Percentiles rank a stretch among this genome's conserved stretches.
Conservation (phyloP, 495 filamentous ascomycete genomes). For the Podospora sp. region DNA sequence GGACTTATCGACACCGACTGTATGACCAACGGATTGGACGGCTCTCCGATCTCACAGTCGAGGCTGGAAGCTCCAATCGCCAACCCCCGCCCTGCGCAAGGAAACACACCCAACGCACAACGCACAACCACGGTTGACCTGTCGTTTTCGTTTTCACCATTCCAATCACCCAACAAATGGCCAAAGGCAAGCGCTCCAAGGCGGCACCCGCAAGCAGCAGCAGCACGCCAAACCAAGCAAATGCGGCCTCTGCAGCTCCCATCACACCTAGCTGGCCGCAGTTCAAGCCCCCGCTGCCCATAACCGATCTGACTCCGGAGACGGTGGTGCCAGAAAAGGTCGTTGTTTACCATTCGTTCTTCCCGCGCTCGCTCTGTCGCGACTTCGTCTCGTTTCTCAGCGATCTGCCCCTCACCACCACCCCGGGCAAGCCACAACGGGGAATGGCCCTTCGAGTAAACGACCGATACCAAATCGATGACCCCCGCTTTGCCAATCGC, state of each 20-base stretch:
- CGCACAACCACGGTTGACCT: not conserved
- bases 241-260: constrained; percentile 11
- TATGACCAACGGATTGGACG: not conserved
- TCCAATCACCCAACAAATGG: constrained; percentile 22
- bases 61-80: not conserved
- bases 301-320: constrained; percentile 65
- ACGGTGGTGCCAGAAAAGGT: constrained; percentile 63
- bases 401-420: constrained; percentile 75
- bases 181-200: constrained; percentile 34
- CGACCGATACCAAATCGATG: constrained; percentile 85
- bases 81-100: not conserved
- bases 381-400: constrained; percentile 78
- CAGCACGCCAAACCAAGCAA: constrained; percentile 10
- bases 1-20: not conserved
- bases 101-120: not conserved
- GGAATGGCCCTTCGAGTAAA: constrained; percentile 88
- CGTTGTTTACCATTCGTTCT: constrained; percentile 74
- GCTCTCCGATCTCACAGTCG: not conserved
- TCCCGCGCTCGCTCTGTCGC: constrained; percentile 77
- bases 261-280: constrained; percentile 71
- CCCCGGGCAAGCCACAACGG: constrained; percentile 79
- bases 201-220: not conserved
- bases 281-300: constrained; percentile 71
- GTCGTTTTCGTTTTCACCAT: not conserved
- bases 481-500: constrained; percentile 70